These are phyloP conservation scores for Stachybotrys elegans DNA, from an alignment of 2,329 filamentous ascomycete genomes.

Conservation along the genomic window DNA sequence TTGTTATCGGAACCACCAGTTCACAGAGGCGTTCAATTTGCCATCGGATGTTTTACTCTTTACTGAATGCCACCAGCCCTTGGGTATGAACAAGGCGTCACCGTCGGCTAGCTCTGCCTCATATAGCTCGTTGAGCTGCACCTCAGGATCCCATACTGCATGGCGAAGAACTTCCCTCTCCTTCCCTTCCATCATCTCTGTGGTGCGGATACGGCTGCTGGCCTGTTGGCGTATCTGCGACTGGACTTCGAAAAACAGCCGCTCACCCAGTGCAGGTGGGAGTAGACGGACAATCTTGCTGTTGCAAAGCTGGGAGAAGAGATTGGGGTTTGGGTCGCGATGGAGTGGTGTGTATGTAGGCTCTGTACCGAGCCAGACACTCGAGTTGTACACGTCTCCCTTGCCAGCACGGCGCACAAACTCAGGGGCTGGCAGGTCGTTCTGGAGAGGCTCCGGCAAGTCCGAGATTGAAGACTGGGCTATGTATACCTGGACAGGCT, in stretches of 20 bases:
- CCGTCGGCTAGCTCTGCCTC: conserved; percentile 56
- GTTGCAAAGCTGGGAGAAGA: conserved; percentile 79
- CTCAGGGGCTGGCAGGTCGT: conserved; percentile 63
- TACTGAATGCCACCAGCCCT: conserved; percentile 43
- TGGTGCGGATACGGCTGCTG: conserved; percentile 57
- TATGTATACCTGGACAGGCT: conserved; percentile 63
- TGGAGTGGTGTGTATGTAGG: conserved; percentile 90
- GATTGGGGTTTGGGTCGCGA: conserved; percentile 87
- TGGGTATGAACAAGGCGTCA: conserved; percentile 34
- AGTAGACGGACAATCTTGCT: conserved; percentile 70
- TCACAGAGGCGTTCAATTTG: conserved; percentile 35
- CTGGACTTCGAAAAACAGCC: conserved; percentile 55
- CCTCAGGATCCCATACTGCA: conserved; percentile 59
- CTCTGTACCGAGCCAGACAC: conserved; percentile 81
- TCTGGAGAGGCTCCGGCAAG: conserved; percentile 57
- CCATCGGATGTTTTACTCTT: conserved; percentile 30
- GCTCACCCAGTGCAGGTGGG: conserved; percentile 55
- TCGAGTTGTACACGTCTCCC: conserved; percentile 82
- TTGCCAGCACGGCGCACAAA: conserved; percentile 60
- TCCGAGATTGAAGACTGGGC: conserved; percentile 72
- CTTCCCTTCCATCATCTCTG: conserved; percentile 85
- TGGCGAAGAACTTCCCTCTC: conserved; percentile 64
- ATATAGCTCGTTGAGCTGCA: conserved; percentile 25
- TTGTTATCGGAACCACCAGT: conserved; percentile 46
- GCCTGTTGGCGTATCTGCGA: conserved; percentile 28